Percentiles rank a stretch among this genome's conserved stretches.
Conservation (phyloP, 2,329 filamentous ascomycete species). For the Penicillium griseofulvum region DNA sequence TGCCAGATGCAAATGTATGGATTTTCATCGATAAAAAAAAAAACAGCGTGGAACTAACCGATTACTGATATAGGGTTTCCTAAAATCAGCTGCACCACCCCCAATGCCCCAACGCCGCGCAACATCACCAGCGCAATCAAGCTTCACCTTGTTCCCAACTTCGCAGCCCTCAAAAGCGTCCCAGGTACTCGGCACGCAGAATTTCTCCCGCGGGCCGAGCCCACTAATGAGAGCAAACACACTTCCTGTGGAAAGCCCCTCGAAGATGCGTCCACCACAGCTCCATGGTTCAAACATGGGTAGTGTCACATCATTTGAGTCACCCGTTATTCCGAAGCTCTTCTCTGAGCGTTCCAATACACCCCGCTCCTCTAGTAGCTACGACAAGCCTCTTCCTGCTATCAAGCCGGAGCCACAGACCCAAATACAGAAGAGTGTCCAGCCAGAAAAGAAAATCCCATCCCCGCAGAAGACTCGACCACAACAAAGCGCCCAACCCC, state of each 20-base stretch:
- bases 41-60: not conserved
- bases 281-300: slow-evolving; percentile 10
- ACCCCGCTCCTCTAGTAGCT: slow-evolving; percentile 13
- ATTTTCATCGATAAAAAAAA: not conserved
- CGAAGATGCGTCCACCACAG: slow-evolving; percentile 11
- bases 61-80: slow-evolving; percentile 11
- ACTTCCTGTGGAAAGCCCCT: slow-evolving; percentile 17
- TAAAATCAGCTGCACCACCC: slow-evolving; percentile 9
- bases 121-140: slow-evolving; percentile 37
- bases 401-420: slow-evolving; percentile 16
- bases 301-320: slow-evolving; percentile 13
- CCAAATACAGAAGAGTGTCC: not conserved
- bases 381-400: slow-evolving; percentile 23
- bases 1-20: slow-evolving; percentile 48
- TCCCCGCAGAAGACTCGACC: not conserved
- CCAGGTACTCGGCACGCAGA: slow-evolving; percentile 31
- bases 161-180: slow-evolving; percentile 32
- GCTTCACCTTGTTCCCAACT: slow-evolving; percentile 41
- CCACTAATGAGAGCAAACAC: slow-evolving; percentile 26
- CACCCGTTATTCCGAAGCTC: slow-evolving; percentile 8
- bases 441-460: not conserved
- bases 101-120: slow-evolving; percentile 32
- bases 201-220: slow-evolving; percentile 29
- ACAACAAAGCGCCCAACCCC: not conserved
- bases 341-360: slow-evolving; percentile 13